phyloP scores from a whole-genome alignment of 257 asterid genomes.

The Schizonepeta tenuifolia region DNA sequence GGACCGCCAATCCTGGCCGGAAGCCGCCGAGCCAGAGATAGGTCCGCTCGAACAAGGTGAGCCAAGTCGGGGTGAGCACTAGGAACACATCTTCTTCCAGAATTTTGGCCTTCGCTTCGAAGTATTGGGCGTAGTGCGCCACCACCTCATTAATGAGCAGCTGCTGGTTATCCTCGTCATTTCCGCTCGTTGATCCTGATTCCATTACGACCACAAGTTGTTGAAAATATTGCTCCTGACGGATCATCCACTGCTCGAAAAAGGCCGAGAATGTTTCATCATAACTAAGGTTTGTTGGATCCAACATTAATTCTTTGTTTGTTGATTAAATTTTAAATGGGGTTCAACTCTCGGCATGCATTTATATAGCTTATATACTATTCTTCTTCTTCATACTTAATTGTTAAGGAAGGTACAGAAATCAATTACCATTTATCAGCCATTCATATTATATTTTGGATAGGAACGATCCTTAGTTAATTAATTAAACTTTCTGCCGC shows the following conservation, averaged over 20 bases:
- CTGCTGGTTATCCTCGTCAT: too few species aligned
- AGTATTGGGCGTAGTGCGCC: conserved; percentile 39
- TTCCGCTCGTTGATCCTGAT: too few species aligned
- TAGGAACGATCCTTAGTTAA: too few species aligned
- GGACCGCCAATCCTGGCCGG: conserved; percentile 35
- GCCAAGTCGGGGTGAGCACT: conserved; percentile 41
- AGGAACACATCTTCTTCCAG: conserved; percentile 40
- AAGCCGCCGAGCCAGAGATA: conserved; percentile 49
- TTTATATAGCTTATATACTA: not conserved
- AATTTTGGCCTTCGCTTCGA: conserved; percentile 34
- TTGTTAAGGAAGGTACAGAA: too few species aligned
- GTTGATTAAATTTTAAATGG: too few species aligned
- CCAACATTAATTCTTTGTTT: too few species aligned
- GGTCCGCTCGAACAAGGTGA: conserved; percentile 36
- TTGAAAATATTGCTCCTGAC: conserved; percentile 27
- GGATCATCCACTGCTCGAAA: conserved; percentile 31
- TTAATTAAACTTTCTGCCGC: too few species aligned
- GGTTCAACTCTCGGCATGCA: not conserved
- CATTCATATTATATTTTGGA: too few species aligned
- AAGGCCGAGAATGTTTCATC: conserved; percentile 30
- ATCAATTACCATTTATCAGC: too few species aligned
- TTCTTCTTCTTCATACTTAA: too few species aligned
- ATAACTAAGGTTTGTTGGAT: too few species aligned
- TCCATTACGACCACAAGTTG: conserved; percentile 12
- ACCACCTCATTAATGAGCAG: conserved; percentile 17